Conservation (phyloP, 2,329 filamentous ascomycete species). For the Fusarium zealandicum region DNA sequence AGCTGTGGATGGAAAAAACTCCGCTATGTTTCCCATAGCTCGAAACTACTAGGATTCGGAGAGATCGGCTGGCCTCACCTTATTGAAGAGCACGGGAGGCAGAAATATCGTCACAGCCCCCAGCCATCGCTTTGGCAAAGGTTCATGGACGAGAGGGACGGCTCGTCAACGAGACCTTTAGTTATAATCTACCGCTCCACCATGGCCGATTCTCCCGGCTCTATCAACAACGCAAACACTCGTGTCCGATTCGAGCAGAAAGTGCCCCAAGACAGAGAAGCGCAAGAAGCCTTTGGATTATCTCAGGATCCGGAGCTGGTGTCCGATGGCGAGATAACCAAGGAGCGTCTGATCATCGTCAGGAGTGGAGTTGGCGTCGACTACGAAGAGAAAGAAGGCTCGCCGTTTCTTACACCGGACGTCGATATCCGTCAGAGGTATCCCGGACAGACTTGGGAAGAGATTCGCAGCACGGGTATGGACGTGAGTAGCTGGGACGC, state of each 20-base stretch:
- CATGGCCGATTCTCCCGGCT: background rate
- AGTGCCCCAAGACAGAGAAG: background rate
- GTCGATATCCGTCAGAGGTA: background rate
- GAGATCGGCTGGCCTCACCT: background rate
- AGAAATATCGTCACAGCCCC: conserved; percentile 10
- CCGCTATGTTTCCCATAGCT: conserved; percentile 9
- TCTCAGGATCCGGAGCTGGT: background rate
- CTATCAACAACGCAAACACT: background rate
- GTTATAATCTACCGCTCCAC: conserved; percentile 14
- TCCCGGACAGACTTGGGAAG: conserved; percentile 4
- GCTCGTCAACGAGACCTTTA: conserved; percentile 1
- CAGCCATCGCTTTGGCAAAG: conserved; percentile 12
- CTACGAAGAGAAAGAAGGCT: conserved; percentile 6
- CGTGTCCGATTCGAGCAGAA: background rate
- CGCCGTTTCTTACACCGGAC: background rate
- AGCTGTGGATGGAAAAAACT: conserved; percentile 22
- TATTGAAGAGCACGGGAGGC: background rate
- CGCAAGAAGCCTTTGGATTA: background rate
- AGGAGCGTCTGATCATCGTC: conserved; percentile 4
- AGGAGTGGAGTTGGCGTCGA: conserved; percentile 3
- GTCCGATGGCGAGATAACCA: background rate
- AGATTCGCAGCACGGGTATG: background rate
- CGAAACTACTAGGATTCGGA: conserved; percentile 2
- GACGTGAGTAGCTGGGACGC: no score
- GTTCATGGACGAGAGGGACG: conserved; percentile 6